Conservation (phyloP, 164 flowering plant genomes). For the Nelumbo lutea region DNA sequence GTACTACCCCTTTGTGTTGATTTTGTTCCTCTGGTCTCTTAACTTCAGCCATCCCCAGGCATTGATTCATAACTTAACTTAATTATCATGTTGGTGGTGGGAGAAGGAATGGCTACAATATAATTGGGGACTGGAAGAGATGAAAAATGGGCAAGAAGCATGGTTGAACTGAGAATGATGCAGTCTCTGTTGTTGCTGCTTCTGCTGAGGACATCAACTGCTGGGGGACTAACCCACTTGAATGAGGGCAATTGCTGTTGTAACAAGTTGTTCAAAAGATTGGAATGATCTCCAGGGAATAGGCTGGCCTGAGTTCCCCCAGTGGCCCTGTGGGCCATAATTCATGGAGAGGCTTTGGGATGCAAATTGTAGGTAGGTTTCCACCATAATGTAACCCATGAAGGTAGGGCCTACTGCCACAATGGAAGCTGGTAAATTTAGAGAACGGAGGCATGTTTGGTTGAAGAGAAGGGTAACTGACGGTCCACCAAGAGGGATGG, state of each 20-base stretch:
- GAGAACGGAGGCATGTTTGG: constrained; percentile 32
- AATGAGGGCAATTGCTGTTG: constrained; percentile 50
- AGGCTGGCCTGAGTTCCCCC: constrained; percentile 36
- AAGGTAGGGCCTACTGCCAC: constrained; percentile 29
- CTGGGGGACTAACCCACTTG: constrained; percentile 46
- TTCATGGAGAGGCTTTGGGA: constrained; percentile 29
- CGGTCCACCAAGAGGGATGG: constrained; percentile 37
- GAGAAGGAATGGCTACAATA: constrained; percentile 42
- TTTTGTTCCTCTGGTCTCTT: constrained; percentile 34
- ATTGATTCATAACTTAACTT: constrained; percentile 42
- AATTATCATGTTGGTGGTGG: constrained; percentile 34
- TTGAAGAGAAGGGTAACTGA: constrained; percentile 30
- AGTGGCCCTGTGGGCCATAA: constrained; percentile 37
- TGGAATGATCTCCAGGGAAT: constrained; percentile 37
- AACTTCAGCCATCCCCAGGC: constrained; percentile 32
- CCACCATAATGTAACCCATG: constrained; percentile 45
- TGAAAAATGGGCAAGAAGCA: constrained; percentile 37
- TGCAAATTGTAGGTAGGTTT: constrained; percentile 33
- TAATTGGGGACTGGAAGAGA: constrained; percentile 42
- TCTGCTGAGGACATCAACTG: constrained; percentile 37
- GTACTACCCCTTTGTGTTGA: constrained; percentile 30
- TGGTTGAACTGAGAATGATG: constrained; percentile 42
- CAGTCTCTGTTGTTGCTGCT: constrained; percentile 34
- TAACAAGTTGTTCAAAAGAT: constrained; percentile 32
- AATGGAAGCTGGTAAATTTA: constrained; percentile 32